Evolutionary conservation across 1,284 basidiomycete species (phyloP), one percentile per base, ranked within the genome.

Genomic region (Trichosporon ovoides): DNA sequence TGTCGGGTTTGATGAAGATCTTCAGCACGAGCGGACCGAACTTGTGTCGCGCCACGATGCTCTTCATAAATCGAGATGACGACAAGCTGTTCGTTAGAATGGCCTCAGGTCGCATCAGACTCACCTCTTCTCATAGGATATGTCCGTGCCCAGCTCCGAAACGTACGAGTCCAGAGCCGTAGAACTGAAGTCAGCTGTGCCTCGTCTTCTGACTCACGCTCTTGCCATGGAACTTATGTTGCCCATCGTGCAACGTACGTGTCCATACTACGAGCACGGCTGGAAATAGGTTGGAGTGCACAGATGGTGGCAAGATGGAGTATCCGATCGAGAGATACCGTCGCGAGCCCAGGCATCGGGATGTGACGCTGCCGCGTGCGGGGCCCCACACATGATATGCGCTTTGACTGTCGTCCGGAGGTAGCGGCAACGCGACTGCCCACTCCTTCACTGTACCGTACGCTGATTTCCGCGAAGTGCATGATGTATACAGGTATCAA

Each of bases 1-100:
- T 83, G 70, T 91, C 88, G 0, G 87, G 84, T 73, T 93, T 92
- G 67, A 89, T 84, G 76, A 89, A 89, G 38, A 89, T 85, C 80
- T 91, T 90, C 65, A 89, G 81, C 31, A 91, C 83, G 18, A 91
- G 79, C 12, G 83, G 83, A 0, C 87, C 87, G 65, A 85, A 82
- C 51, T 80, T 78, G 76, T 91, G 88, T 37, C 85, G 80, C 55
- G 86, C 90, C 60, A 85, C 83, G 57, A 91, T 91, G 0, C 94
- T 89, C 81, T 97, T 97, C 65, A 98, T 83, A 72, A 98, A 98
- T 18, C 95, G 87, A 9, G 94, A 88, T n/a, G 89, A 76, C 10
- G 76, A 77, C 38, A 86, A 40, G 87, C 92, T 73, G 73, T 2
- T 1, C 3, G 13, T 55, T 14, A 55, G 53, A n/a, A 5, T 4